phyloP scores from a whole-genome alignment of 2,329 filamentous ascomycete genomes.

The Thelonectria discophora region DNA sequence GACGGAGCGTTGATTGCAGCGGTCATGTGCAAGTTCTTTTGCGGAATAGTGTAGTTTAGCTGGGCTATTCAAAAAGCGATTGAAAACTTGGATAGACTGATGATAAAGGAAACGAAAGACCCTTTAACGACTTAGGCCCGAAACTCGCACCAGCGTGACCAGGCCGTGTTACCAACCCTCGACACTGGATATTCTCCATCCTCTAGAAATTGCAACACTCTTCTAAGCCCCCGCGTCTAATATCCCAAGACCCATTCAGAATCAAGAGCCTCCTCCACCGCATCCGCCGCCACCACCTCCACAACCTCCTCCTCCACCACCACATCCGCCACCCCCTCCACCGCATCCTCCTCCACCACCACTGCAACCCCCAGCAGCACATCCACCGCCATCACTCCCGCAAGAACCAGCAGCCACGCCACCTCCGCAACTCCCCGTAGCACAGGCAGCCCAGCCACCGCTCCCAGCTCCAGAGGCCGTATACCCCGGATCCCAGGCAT shows the following conservation, averaged over 20 bases:
- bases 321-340: constrained; percentile 25
- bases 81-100: not conserved
- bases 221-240: no score
- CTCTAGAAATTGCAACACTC: not conserved
- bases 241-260: not conserved
- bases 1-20: constrained; percentile 19
- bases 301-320: constrained; percentile 33
- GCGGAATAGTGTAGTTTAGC: not conserved
- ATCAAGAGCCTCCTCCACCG: constrained; percentile 17
- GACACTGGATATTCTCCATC: not conserved
- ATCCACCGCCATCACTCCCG: constrained; percentile 47
- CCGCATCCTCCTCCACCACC: constrained; percentile 25
- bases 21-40: constrained; percentile 20
- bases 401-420: constrained; percentile 54
- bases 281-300: constrained; percentile 25
- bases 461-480: constrained; percentile 43
- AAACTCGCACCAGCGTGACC: no score
- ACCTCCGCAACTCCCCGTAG: constrained; percentile 59
- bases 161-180: no score
- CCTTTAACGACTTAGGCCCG: no score
- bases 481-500: constrained; percentile 52
- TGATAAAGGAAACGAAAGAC: not conserved
- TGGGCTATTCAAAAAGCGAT: not conserved
- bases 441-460: constrained; percentile 52
- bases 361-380: constrained; percentile 34